Base-by-base conservation (phyloP, 2,329 filamentous ascomycete species). In the Aspergillus alliaceus region DNA sequence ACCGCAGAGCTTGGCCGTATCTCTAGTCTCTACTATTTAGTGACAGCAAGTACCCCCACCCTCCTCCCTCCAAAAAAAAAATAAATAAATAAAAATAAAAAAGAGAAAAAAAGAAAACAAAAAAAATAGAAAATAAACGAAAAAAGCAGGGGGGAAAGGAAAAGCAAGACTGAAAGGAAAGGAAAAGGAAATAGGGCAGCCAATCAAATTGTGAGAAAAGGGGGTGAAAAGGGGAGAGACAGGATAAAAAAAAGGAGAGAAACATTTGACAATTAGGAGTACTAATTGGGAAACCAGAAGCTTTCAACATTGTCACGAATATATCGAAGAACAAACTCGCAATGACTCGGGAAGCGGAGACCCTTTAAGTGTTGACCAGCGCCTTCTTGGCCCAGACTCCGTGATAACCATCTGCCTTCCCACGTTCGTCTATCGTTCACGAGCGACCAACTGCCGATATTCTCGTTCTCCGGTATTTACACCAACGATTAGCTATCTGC, bases 331-430 rank as follows among this genome's bases (percentile, higher is more conserved):
- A 53, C 51, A 47, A 50, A 58, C 56, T 63, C 68, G 68, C 69
- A 53, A 72, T 72, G 69, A 69, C 57, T 64, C 63, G 59, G 57
- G 56, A 60, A 61, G 56, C 65, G 57, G 62, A 62, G 58, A 64
- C 60, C 62, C 62, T 48, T 65, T 65, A 54, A 60, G 59, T 64
- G 63, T 69, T 72, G 69, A 72, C 70, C 63, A 67, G 63, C 66
- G 62, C 64, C 65, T 65, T 56, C 58, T 61, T 63, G 59, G 63
- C 63, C 63, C 59, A 59, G 61, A 59, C 59, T 60, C 56, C 60
- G 59, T 62, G 58, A 65, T 58, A 54, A 57, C 61, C 46, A 51
- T 61, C 50, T 48, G 59, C 58, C 47, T 59, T 66, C 58, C 58
- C 67, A 69, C 68, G 64, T 71, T 69, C 64, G 63, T 50, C 66